Percentiles rank a stretch among this genome's conserved stretches.
Evolutionary conservation across 352 stramenopile genomes (phyloP).

Genomic region (Pythium phragmitis): DNA sequence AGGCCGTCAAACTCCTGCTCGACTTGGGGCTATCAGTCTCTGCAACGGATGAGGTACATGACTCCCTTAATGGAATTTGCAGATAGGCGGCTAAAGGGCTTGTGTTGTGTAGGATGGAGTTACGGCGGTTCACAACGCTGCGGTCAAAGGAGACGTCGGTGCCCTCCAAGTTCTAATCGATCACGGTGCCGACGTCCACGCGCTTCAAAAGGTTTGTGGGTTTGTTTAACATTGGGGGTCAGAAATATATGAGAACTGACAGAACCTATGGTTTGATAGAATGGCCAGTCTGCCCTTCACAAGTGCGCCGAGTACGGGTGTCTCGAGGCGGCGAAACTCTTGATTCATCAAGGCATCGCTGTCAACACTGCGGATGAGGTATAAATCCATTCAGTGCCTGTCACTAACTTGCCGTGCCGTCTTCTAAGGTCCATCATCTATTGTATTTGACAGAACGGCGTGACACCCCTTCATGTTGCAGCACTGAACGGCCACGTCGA

Average conservation of each 20-base stretch:
- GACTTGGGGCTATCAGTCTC: not conserved
- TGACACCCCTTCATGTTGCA: not conserved
- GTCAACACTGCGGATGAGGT: not conserved
- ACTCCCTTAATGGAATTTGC: no score
- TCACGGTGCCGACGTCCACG: not conserved
- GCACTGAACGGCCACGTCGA: not conserved
- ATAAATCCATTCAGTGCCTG: not conserved
- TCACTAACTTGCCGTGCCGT: not conserved
- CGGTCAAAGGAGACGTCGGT: not conserved
- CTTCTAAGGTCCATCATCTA: not conserved
- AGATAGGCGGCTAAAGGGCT: no score
- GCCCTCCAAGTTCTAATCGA: not conserved
- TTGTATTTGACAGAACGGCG: not conserved
- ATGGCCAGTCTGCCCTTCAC: not conserved
- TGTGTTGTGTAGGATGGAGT: not conserved
- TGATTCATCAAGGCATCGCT: not conserved
- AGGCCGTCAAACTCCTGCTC: no score
- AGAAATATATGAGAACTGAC: not conserved
- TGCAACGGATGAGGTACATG: not conserved
- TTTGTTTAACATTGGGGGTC: not conserved
- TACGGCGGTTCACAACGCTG: not conserved
- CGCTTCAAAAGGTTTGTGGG: not conserved
- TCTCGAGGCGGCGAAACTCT: not conserved
- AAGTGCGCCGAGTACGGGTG: not conserved
- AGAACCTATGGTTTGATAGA: not conserved